Evolutionary conservation across 2,329 filamentous ascomycete genomes (phyloP).

Genomic region (Penicillium sp.): DNA sequence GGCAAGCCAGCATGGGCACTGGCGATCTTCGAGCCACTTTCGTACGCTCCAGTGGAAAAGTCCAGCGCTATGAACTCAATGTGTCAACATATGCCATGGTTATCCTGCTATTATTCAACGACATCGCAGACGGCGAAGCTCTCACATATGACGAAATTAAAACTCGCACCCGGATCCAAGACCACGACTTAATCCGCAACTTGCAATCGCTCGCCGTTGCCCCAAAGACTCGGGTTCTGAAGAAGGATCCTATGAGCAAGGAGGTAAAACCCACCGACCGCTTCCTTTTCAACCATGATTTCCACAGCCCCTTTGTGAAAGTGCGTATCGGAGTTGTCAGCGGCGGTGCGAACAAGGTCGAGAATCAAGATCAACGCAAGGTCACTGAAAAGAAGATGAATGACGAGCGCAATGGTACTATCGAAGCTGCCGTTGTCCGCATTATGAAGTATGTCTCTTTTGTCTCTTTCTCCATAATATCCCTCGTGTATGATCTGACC

Average conservation of each 20-base stretch:
- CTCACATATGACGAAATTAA: slow-evolving; percentile 75
- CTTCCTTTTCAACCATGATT: slow-evolving; percentile 79
- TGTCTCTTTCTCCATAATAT: neutral
- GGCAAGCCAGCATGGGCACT: slow-evolving; percentile 73
- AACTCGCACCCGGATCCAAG: slow-evolving; percentile 73
- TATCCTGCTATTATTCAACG: slow-evolving; percentile 85
- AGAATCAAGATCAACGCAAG: slow-evolving; percentile 62
- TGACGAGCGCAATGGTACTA: slow-evolving; percentile 49
- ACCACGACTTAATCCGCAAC: slow-evolving; percentile 69
- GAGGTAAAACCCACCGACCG: slow-evolving; percentile 71
- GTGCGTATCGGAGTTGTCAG: slow-evolving; percentile 87
- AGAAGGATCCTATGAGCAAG: slow-evolving; percentile 77
- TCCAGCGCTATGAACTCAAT: slow-evolving; percentile 80
- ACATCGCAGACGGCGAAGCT: slow-evolving; percentile 54
- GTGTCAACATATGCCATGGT: slow-evolving; percentile 93
- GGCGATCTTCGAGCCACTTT: slow-evolving; percentile 83
- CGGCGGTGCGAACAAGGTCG: slow-evolving; percentile 74
- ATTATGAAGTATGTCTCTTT: slow-evolving; percentile 50
- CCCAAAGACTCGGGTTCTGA: slow-evolving; percentile 75
- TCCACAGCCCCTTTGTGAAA: slow-evolving; percentile 77
- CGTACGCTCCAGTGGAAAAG: slow-evolving; percentile 68
- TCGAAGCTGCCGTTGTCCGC: slow-evolving; percentile 53
- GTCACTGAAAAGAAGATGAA: slow-evolving; percentile 52
- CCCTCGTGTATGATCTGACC: neutral
- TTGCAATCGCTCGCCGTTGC: slow-evolving; percentile 79